Evolutionary conservation across 2,329 filamentous ascomycete genomes (phyloP).

Genomic region (Microdochium trichocladiopsis): DNA sequence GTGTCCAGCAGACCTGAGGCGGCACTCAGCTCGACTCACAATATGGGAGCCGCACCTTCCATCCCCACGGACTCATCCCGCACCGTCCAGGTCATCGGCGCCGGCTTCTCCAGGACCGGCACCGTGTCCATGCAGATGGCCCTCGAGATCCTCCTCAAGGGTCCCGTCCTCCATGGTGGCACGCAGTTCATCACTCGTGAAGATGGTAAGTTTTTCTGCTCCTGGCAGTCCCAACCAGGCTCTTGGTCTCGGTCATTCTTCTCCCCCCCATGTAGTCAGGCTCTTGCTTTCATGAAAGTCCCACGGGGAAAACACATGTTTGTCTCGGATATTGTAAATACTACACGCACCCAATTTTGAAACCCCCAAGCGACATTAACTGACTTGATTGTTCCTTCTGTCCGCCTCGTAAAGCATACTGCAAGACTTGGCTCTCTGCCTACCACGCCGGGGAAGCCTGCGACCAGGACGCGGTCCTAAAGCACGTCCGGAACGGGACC

Average conservation of each 20-base stretch:
- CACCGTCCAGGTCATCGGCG: slow-evolving; percentile 5
- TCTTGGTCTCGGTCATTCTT: neutral
- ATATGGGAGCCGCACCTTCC: neutral
- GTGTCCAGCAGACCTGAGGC: no score
- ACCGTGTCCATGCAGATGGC: slow-evolving; percentile 6
- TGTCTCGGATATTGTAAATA: no score
- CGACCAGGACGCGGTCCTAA: neutral
- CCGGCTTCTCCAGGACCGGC: slow-evolving; percentile 6
- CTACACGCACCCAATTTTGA: no score
- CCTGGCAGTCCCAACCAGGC: neutral
- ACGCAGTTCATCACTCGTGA: slow-evolving; percentile 4
- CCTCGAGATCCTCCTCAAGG: slow-evolving; percentile 3
- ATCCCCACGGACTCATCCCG: slow-evolving; percentile 3
- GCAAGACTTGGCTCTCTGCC: slow-evolving; percentile 3
- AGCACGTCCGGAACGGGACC: slow-evolving; percentile 13
- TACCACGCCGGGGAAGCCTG: neutral
- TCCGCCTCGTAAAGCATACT: no score
- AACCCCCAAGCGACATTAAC: neutral
- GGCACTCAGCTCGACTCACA: no score
- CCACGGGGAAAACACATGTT: no score
- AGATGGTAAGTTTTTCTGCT: slow-evolving; percentile 1
- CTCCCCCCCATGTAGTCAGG: no score
- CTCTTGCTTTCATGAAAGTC: no score
- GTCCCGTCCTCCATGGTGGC: slow-evolving; percentile 5
- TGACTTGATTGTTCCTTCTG: neutral